Evolutionary conservation across 148 eudicot genomes (phyloP), one percentile per base, ranked within the genome.

Genomic region (Dianthus caryophyllus): DNA sequence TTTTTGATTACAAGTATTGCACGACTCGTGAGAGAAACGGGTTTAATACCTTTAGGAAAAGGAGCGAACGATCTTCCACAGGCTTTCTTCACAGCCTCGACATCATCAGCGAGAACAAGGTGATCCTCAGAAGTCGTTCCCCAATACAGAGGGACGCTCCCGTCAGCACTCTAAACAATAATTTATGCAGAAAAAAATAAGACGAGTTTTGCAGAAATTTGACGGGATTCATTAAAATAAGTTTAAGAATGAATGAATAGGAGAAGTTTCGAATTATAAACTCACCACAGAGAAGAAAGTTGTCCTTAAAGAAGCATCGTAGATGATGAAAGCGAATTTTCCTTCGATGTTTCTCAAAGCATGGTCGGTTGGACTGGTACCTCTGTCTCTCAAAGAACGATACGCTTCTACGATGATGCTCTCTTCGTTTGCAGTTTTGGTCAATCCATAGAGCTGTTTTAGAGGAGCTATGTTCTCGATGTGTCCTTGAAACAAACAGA

Each of bases 401-500:
- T 90, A 93, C 61, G 96, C 95, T 70, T 93, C 96, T 38, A 93
- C 78, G n/a, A 93, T 88, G 67, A 93, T 87, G 81, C 79, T 87
- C 64, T 87, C 98, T 77, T 93, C 98, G 73, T 83, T 90, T 27
- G 96, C 96, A 7, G 84, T 66, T 83, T 93, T 93, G 76, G 71
- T 83, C 64, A 90, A 68, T 60, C 98, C 98, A 73, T 93, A 93
- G 49, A 82, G 84, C 65, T 87, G 98, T 79, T 93, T 89, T 49
- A 93, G 82, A 52, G 68, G 79, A 25, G 98, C 85, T 61, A 89
- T 81, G 70, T 93, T 93, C 80, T 87, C 94, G 21, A 93, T 84
- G 83, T 93, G 95, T 76, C 98, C 98, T 78, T 87, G 84, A 66
- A 93, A 93, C 79, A 93, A 73, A 83, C 98, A 93, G 85, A 87